Evolutionary conservation across 495 filamentous ascomycete species (phyloP).

Genomic region (Emericellopsis terricola): DNA sequence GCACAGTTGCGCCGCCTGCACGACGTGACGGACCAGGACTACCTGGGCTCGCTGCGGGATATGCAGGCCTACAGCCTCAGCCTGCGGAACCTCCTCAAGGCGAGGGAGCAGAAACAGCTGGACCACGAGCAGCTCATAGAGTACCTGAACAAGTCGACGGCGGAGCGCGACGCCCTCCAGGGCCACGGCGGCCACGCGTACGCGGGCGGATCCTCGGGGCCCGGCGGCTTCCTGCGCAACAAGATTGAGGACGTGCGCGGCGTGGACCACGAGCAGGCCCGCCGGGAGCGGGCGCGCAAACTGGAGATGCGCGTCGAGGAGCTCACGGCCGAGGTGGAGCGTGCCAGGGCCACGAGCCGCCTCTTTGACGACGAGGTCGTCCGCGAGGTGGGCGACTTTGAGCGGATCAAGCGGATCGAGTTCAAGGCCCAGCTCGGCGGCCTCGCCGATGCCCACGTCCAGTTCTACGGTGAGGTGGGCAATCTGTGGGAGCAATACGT

Average conservation of each 20-base stretch:
- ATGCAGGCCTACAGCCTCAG: slow-evolving; percentile 83
- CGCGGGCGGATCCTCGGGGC: slow-evolving; percentile 38
- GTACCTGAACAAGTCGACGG: slow-evolving; percentile 75
- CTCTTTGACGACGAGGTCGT: slow-evolving; percentile 90
- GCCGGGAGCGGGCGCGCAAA: slow-evolving; percentile 71
- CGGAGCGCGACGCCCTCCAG: slow-evolving; percentile 76
- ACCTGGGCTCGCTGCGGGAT: slow-evolving; percentile 75
- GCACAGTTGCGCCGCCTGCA: slow-evolving; percentile 56
- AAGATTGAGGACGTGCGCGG: slow-evolving; percentile 96
- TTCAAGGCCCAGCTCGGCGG: slow-evolving; percentile 73
- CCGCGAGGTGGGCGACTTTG: slow-evolving; percentile 81
- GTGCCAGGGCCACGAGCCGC: slow-evolving; percentile 63
- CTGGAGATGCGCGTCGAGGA: slow-evolving; percentile 83
- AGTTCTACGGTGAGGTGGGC: slow-evolving; percentile 64
- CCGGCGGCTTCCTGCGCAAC: slow-evolving; percentile 76
- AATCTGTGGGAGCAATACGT: slow-evolving; percentile 85
- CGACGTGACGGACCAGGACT: slow-evolving; percentile 91
- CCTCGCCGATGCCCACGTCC: slow-evolving; percentile 70
- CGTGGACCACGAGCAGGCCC: slow-evolving; percentile 85
- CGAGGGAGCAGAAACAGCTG: slow-evolving; percentile 91
- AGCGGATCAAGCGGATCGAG: slow-evolving; percentile 86
- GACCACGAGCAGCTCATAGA: slow-evolving; percentile 93
- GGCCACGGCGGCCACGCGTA: slow-evolving; percentile 40
- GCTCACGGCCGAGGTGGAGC: slow-evolving; percentile 73
- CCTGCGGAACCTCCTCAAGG: slow-evolving; percentile 74